phyloP scores from a whole-genome alignment of 1,284 basidiomycete species.

The Ceratobasidium sp. region DNA sequence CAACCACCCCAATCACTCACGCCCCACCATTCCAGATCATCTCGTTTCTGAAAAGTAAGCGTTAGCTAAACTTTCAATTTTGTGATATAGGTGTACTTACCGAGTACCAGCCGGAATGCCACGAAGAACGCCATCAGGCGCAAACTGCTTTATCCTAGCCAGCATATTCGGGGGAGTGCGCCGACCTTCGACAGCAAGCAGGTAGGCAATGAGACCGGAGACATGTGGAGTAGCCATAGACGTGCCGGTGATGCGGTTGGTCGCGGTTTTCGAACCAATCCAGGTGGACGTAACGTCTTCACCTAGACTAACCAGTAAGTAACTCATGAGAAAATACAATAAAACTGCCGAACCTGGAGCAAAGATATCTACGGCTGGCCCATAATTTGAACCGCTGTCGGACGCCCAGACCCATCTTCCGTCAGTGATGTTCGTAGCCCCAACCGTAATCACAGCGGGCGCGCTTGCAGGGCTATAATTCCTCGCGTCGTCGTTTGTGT shows the following conservation, averaged over 20 bases:
- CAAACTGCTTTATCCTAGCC: not conserved
- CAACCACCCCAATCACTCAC: not conserved
- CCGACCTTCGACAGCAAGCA: conserved; percentile 43
- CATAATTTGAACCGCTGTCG: conserved; percentile 80
- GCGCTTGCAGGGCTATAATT: conserved; percentile 58
- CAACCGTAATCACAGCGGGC: conserved; percentile 58
- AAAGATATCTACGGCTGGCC: conserved; percentile 59
- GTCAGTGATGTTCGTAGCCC: conserved; percentile 58
- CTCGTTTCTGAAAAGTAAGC: conserved; percentile 7
- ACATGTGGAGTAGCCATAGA: conserved; percentile 51
- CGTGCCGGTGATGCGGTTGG: conserved; percentile 47
- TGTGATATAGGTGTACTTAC: not conserved
- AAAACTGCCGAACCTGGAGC: conserved; percentile 52
- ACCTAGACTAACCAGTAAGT: conserved; percentile 30
- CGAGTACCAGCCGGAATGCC: conserved; percentile 39
- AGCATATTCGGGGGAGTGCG: conserved; percentile 47
- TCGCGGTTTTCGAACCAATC: conserved; percentile 45
- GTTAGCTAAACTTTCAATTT: not conserved
- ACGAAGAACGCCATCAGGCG: conserved; percentile 23
- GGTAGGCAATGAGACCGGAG: conserved; percentile 48
- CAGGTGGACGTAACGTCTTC: conserved; percentile 54
- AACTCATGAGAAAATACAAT: no score
- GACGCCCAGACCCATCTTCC: conserved; percentile 61
- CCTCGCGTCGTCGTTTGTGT: conserved; percentile 56
- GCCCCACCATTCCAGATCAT: conserved; percentile 33